Evolutionary conservation across 768 basidiomycete genomes (phyloP).

Genomic region (Amanita brunnescens): DNA sequence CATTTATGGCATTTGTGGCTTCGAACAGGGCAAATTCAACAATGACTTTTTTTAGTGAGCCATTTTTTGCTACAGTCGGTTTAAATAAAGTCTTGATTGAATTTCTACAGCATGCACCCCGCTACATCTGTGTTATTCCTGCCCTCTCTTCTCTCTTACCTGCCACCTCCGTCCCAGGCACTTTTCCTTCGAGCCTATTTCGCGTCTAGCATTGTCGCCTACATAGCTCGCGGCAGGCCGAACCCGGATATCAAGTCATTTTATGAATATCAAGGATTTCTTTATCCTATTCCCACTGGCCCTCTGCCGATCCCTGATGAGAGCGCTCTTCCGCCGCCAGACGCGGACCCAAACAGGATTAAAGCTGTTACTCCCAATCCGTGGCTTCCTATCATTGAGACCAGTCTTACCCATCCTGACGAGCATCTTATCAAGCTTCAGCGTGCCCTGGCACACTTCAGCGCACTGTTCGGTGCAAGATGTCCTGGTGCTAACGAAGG

Average conservation of each 20-base stretch:
- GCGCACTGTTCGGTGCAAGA: conserved; percentile 33
- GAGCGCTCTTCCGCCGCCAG: conserved; percentile 11
- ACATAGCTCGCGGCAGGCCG: conserved; percentile 48
- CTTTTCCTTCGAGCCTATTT: conserved; percentile 51
- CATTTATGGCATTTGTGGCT: conserved; percentile 51
- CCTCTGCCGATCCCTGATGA: conserved; percentile 18
- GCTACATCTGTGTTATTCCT: conserved; percentile 57
- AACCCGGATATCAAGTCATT: conserved; percentile 41
- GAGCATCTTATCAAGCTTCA: conserved; percentile 36
- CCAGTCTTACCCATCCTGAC: conserved; percentile 46
- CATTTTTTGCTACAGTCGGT: background rate
- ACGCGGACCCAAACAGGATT: conserved; percentile 19
- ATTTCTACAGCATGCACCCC: conserved; percentile 46
- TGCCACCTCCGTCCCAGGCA: conserved; percentile 27
- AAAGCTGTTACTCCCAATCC: conserved; percentile 39
- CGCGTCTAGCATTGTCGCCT: conserved; percentile 32
- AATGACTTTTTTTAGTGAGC: conserved; percentile 56
- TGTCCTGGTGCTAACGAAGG: conserved; percentile 13
- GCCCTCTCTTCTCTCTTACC: too few relatives aligned
- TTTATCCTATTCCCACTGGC: conserved; percentile 11
- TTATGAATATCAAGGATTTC: conserved; percentile 15
- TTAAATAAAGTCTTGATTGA: too few relatives aligned
- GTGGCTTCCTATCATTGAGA: conserved; percentile 52
- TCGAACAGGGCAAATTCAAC: conserved; percentile 34
- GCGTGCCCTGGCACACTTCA: conserved; percentile 38